Evolutionary conservation across 768 basidiomycete genomes (phyloP), one percentile per base, ranked within the genome.

Genomic region (Asterophora lycoperdoides): DNA sequence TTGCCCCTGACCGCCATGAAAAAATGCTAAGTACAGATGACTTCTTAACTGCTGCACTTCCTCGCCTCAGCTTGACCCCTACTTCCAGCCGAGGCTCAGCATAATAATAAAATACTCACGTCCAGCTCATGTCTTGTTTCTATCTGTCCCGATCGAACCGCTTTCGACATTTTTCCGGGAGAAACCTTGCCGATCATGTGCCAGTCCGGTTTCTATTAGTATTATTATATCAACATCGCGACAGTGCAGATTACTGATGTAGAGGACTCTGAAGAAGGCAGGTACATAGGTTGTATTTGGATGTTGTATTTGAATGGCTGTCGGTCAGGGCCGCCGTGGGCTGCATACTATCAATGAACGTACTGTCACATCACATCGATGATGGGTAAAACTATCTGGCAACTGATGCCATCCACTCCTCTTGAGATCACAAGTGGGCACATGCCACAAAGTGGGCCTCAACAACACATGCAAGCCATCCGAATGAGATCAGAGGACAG

Each of bases 341-440:
- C 44, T 11, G 29, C 38, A 7, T 37, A 43, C 7, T 28, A 47
- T n/a, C n/a, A 41, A 49, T 49, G 42, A 41, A 23, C 6, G 42
- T 49, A 49, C 48, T 41, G n/a, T 42, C 41, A 44, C 40, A 38
- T 36, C 42, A 42, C 26, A 43, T 43, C 34, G 41, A 43, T 41
- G 40, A 49, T 44, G 41, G 23, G 36, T 17, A 29, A 40, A n/a
- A 50, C 28, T 38, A 43, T 44, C 17, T 37, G 35, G 45, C 36
- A 46, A 15, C 20, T 46, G 36, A 30, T 38, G 35, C 30, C 30
- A 13, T 23, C 23, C 23, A 23, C 23, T 6, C 23, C n/a, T n/a
- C n/a, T n/a, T n/a, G n/a, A 23, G 17, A 40, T 47, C 28, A 32
- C 29, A 15, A 47, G 32, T 47, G 37, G 37, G 35, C n/a, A n/a